A percentile compares a stretch with the other conserved stretches of the same genome.
Conservation (phyloP, 768 basidiomycete species). For the Lactarius indigo region DNA sequence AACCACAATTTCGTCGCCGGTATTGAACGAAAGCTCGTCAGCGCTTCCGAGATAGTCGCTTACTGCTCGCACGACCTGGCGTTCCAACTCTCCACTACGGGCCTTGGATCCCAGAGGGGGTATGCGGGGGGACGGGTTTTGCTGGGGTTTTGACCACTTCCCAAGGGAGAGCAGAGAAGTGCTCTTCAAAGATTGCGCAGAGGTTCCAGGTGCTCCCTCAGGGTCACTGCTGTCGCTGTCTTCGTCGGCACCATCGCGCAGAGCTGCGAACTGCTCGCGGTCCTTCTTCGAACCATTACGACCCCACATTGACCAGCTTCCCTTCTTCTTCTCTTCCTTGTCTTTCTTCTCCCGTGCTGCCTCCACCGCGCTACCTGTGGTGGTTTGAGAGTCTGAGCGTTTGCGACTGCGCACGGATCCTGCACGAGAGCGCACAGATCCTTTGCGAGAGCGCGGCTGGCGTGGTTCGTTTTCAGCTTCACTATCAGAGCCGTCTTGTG, state of each 20-base stretch:
- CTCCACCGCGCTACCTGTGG: constrained; percentile 36
- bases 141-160: constrained; percentile 18
- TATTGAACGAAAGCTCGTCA: constrained; percentile 74
- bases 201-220: constrained; percentile 31
- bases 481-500: constrained; percentile 3
- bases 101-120: constrained; percentile 34
- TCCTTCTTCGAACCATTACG: constrained; percentile 25
- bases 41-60: constrained; percentile 71
- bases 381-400: constrained; percentile 55
- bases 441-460: constrained; percentile 26
- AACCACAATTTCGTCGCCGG: constrained; percentile 73
- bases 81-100: constrained; percentile 24
- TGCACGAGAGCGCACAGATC: constrained; percentile 39
- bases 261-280: constrained; percentile 53
- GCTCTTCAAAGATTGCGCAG: constrained; percentile 12
- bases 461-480: constrained; percentile 12
- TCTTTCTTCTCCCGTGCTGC: constrained; percentile 38
- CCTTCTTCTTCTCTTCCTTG: constrained; percentile 61
- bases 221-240: constrained; percentile 33
- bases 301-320: constrained; percentile 21
- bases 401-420: constrained; percentile 49
- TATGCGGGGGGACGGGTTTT: constrained; percentile 14
- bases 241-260: constrained; percentile 44
- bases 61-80: constrained; percentile 55
- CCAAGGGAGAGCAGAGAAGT: constrained; percentile 24